phyloP scores from a whole-genome alignment of 768 basidiomycete genomes.

The Multifurca ochricompacta region DNA sequence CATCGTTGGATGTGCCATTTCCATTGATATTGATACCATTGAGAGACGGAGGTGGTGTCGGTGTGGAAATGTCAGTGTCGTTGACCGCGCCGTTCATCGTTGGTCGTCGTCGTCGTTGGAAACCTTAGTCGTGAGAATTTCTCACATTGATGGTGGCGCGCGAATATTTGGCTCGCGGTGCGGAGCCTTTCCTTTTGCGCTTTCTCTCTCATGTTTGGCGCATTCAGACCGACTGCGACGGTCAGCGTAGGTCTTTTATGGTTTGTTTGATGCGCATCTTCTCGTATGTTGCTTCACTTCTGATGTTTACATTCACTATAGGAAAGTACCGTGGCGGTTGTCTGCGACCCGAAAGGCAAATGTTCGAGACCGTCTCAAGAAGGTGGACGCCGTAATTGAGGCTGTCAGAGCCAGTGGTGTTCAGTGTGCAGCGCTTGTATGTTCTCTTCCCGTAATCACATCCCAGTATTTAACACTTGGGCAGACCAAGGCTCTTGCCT shows the following conservation, averaged over 20 bases:
- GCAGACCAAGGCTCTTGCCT: constrained; percentile 57
- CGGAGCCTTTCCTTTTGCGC: no score
- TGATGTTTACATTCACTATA: constrained; percentile 29
- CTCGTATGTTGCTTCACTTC: neutral
- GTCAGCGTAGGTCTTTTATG: constrained; percentile 77
- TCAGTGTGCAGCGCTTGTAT: constrained; percentile 64
- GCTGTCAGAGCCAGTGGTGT: constrained; percentile 79
- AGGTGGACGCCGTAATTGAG: constrained; percentile 89
- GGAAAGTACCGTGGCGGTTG: constrained; percentile 94
- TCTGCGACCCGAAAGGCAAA: constrained; percentile 91
- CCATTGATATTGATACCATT: constrained; percentile 39
- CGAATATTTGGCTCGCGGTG: no score
- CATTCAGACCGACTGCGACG: constrained; percentile 66
- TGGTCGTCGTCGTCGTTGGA: constrained; percentile 19
- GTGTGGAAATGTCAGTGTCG: neutral
- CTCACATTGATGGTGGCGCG: no score
- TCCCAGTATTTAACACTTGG: neutral
- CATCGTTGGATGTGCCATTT: constrained; percentile 34
- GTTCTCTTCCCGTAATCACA: constrained; percentile 25
- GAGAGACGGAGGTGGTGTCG: constrained; percentile 21
- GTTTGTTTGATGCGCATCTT: constrained; percentile 34
- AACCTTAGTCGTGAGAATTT: constrained; percentile 17
- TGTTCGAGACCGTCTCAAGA: constrained; percentile 79
- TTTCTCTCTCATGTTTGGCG: constrained; percentile 80
- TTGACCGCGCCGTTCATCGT: constrained; percentile 18